Base-by-base conservation (phyloP, 2,329 filamentous ascomycete genomes). In the Sporothrix euskadiensis region DNA sequence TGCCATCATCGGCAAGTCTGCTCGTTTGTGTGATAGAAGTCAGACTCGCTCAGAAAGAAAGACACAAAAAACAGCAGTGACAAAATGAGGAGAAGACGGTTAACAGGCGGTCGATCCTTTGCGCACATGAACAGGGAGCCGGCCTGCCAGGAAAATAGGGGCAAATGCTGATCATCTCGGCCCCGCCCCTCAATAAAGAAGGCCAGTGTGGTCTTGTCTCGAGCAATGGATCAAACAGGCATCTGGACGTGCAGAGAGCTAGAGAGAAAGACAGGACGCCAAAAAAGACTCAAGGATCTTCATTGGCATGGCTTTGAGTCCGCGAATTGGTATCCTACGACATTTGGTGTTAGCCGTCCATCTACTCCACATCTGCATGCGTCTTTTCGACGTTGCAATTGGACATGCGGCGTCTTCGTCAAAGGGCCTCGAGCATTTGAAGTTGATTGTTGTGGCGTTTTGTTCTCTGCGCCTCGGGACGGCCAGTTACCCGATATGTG, bases 91-190 rank as follows among this genome's bases (percentile, higher is more conserved):
- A 44, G 65, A 10, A 52, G 14, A n/a, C 65, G 65, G 44, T n/a
- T 14, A 26, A n/a, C 26, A 10, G 30, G 57, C 30, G 39, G 16
- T n/a, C 44, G 22, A 69, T 35, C 22, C 22, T 35, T 39, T 63
- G 39, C 41, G 41, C 63, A 52, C 26, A 69, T 54, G 44, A 35
- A 35, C 65, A 35, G 14, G 65, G 65, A 52, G 49, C 41, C 41
- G 41, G 41, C 9, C 41, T 44, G 41, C 54, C 30, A 61, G 57
- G 57, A 63, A 47, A 66, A 41, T 12, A 44, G 39, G 49, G 61
- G 26, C 41, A 68, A 26, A 68, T 68, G 65, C 41, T 68, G 65
- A 49, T 52, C 65, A 32, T 69, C 65, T 49, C 41, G n/a, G 19
- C n/a, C 63, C 22, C 41, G 39, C 63, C 63, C 39, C 32, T 63